A percentile compares a stretch with the other conserved stretches of the same genome.
These are phyloP conservation scores for Eucalyptus virginea DNA, from an alignment of 345 rosid species.

Conservation along the genomic window DNA sequence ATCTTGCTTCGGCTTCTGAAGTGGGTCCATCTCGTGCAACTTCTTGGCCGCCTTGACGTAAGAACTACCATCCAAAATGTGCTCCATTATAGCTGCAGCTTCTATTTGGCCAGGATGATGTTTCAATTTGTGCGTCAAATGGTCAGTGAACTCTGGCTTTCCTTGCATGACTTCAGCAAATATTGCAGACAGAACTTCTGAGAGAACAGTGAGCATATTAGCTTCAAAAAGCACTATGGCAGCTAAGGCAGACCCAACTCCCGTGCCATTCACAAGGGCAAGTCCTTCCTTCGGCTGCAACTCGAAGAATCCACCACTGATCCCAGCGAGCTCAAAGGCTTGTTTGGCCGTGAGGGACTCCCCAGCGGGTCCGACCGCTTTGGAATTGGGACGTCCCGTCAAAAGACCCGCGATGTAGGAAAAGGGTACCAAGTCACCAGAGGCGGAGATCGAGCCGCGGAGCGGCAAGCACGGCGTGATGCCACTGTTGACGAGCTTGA, in stretches of 20 bases:
- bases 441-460: conserved; percentile 64
- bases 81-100: conserved; percentile 60
- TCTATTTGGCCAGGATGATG: conserved; percentile 68
- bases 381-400: conserved; percentile 58
- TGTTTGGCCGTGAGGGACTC: conserved; percentile 22
- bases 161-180: conserved; percentile 57
- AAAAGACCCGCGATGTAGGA: conserved; percentile 59
- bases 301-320: conserved; percentile 16
- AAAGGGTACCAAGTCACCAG: conserved; percentile 67
- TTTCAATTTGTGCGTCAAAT: conserved; percentile 50
- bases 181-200: conserved; percentile 42
- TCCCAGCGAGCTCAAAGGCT: conserved; percentile 41
- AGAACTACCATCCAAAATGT: conserved; percentile 46
- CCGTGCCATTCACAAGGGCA: conserved; percentile 33
- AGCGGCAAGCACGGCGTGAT: conserved; percentile 70
- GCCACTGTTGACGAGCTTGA: conserved; percentile 46
- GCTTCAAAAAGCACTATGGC: conserved; percentile 45
- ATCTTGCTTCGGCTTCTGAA: conserved; percentile 51
- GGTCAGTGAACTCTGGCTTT: conserved; percentile 51
- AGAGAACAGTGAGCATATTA: conserved; percentile 24
- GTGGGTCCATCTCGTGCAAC: conserved; percentile 37
- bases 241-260: conserved; percentile 33
- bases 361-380: conserved; percentile 49
- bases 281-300: conserved; percentile 39
- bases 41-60: conserved; percentile 31